Conservation (phyloP, 768 basidiomycete species). For the Amanita muscaria region DNA sequence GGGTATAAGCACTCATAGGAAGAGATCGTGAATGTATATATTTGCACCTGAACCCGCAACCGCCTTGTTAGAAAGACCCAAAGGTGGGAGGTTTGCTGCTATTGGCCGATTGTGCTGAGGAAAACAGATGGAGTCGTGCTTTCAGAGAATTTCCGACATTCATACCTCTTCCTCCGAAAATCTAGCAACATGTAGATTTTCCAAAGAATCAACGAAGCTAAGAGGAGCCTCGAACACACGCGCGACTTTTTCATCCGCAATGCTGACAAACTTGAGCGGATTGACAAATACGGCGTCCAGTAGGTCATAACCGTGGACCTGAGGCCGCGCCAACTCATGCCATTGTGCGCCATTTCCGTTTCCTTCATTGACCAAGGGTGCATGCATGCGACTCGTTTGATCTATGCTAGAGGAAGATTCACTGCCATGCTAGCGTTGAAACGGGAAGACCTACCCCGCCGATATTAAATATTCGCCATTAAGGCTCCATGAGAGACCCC, state of each 20-base stretch:
- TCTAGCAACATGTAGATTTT: slow-evolving; percentile 38
- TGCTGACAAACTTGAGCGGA: slow-evolving; percentile 74
- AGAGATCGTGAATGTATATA: background rate
- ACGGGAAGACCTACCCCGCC: slow-evolving; percentile 54
- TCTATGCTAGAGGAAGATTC: slow-evolving; percentile 60
- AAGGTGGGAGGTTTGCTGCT: slow-evolving; percentile 85
- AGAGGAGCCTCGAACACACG: slow-evolving; percentile 89
- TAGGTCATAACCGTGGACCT: slow-evolving; percentile 95
- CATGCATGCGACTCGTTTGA: slow-evolving; percentile 89
- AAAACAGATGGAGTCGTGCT: background rate
- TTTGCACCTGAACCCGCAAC: slow-evolving; percentile 47
- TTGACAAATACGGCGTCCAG: slow-evolving; percentile 71
- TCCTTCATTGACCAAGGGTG: slow-evolving; percentile 28
- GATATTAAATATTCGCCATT: slow-evolving; percentile 81
- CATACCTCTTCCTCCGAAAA: slow-evolving; percentile 45
- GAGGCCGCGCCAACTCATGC: slow-evolving; percentile 89
- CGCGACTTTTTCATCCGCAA: slow-evolving; percentile 94
- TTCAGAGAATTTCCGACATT: slow-evolving; percentile 2
- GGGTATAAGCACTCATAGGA: background rate
- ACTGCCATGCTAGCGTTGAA: no score
- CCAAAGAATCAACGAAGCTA: slow-evolving; percentile 62
- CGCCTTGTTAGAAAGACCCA: slow-evolving; percentile 93
- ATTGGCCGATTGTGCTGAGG: slow-evolving; percentile 51
- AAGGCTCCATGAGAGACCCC: slow-evolving; percentile 81
- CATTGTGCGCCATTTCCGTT: slow-evolving; percentile 27